These are phyloP conservation scores for Malus asiatica DNA, from an alignment of 306 rosid genomes.

Conservation along the genomic window DNA sequence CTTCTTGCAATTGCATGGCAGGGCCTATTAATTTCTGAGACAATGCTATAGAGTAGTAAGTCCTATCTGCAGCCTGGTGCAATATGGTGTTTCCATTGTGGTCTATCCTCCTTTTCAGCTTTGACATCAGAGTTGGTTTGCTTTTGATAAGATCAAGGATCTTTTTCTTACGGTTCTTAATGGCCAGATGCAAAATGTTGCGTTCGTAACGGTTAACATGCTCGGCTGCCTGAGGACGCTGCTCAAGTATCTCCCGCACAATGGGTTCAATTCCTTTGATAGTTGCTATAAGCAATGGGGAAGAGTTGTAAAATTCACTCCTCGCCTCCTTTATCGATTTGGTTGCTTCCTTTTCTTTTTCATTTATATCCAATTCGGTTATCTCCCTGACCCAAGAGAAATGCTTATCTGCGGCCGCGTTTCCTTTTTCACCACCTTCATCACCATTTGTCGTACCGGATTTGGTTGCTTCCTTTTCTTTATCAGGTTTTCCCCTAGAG, in stretches of 20 bases:
- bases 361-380: not conserved
- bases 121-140: not conserved
- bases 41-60: not conserved
- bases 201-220: not conserved
- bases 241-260: not conserved
- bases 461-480: not conserved
- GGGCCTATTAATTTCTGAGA: not conserved
- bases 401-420: not conserved
- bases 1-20: not conserved
- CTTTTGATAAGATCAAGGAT: not conserved
- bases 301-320: not conserved
- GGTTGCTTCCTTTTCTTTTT: not conserved
- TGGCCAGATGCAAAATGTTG: conserved; percentile 1
- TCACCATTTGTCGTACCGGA: not conserved
- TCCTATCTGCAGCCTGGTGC: not conserved
- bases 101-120: not conserved
- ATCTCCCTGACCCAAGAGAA: no score
- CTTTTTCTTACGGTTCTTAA: not conserved
- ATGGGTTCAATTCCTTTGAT: conserved; percentile 13
- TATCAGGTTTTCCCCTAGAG: not conserved
- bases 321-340: not conserved
- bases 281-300: conserved; percentile 16
- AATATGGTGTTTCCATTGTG: not conserved
- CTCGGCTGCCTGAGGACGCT: not conserved
- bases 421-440: not conserved